Base-by-base conservation (phyloP, 1,139 yeast genomes). In the Candida pseudoviswanathii region DNA sequence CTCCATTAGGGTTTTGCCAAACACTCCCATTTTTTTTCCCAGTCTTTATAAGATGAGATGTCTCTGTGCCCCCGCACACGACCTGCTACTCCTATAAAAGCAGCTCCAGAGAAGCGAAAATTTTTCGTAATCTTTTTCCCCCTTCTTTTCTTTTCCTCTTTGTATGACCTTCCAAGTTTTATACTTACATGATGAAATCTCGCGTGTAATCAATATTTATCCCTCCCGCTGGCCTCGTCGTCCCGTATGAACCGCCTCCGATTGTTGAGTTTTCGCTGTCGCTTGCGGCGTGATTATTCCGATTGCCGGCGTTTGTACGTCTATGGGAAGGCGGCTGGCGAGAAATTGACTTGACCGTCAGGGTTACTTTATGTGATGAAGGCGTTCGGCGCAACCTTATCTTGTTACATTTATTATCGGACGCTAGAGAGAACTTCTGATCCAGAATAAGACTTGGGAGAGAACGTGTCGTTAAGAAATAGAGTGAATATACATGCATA, bases 111-210 rank as follows among this genome's bases (percentile, higher is more conserved):
- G 33, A 33, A 43, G 40, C 29, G 32, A 24, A 37, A 44, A 31
- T 50, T 45, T 46, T 45, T 41, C 27, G 5, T 45, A 24, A 10
- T 42, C 31, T 34, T 38, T 33, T 45, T 39, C 34, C 43, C 40
- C 31, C 16, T 44, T 45, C 33, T 45, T 42, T 30, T 16, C 46
- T 42, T 52, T 46, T 41, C 42, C 51, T 64, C 63, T 60, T 65
- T 60, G 60, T 69, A 75, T 74, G 79, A 76, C 81, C 80, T 76
- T 75, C 81, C 80, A 76, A 71, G 80, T 76, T 77, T 77, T 80
- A 79, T 73, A 76, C 74, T 61, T 42, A 68, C 62, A 80, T 81
- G 85, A 81, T 81, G 85, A 81, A 75, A 72, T 73, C 82, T 79
- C 79, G 81, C 81, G 81, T 81, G 59, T 61, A 58, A 58, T 65